These are phyloP conservation scores for Paecilomyces dactylethromorphus DNA, from an alignment of 2,329 filamentous ascomycete genomes.

Conservation along the genomic window DNA sequence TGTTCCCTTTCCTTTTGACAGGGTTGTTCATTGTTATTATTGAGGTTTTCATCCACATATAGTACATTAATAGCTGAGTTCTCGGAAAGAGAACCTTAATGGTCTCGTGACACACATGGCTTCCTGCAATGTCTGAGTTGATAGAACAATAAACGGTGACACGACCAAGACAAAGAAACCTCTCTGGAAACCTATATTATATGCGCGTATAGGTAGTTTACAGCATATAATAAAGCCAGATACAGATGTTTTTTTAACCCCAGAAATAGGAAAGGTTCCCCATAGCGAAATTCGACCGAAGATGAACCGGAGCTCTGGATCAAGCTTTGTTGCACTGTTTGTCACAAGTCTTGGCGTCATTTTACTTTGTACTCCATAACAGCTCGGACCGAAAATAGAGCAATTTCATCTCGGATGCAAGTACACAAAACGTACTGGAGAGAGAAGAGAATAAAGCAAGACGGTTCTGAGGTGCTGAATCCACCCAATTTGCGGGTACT, in stretches of 20 bases:
- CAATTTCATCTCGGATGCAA: neutral
- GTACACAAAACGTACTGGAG: neutral
- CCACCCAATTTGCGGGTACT: neutral
- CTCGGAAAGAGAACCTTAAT: neutral
- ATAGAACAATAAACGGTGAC: no score
- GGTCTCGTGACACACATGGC: no score
- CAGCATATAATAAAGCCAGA: neutral
- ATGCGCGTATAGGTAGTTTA: neutral
- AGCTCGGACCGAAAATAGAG: neutral
- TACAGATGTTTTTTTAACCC: neutral
- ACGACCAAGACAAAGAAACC: neutral
- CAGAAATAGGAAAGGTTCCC: neutral
- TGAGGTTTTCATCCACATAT: neutral
- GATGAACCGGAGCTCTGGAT: conserved; percentile 1
- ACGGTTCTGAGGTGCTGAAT: neutral
- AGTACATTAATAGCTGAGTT: neutral
- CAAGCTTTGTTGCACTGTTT: neutral
- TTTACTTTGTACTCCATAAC: neutral
- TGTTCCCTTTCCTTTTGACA: neutral
- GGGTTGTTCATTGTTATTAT: neutral
- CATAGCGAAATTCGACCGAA: neutral
- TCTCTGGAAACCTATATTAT: neutral
- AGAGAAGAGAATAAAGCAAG: neutral
- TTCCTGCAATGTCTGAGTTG: no score
- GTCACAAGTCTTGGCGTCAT: neutral